These are phyloP conservation scores for Xylaria curta DNA, from an alignment of 495 filamentous ascomycete species.

Conservation along the genomic window DNA sequence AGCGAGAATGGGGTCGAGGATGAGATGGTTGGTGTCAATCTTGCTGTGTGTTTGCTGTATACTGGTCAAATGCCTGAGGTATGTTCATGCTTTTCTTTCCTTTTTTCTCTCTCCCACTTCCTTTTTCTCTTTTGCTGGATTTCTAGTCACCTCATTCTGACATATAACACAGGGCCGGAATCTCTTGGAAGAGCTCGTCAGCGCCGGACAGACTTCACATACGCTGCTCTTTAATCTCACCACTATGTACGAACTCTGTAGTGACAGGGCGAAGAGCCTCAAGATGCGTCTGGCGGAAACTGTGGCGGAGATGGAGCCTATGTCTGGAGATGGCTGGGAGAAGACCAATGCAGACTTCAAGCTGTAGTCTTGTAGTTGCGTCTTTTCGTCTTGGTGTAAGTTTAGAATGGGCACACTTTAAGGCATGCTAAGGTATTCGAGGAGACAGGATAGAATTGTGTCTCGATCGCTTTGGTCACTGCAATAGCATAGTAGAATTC, in stretches of 20 bases:
- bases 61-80: constrained; percentile 77
- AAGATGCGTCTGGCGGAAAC: constrained; percentile 75
- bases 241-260: constrained; percentile 91
- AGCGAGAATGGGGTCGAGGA: constrained; percentile 43
- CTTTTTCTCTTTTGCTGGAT: not conserved
- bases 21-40: constrained; percentile 75
- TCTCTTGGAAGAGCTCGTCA: constrained; percentile 68
- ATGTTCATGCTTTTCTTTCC: constrained; percentile 30
- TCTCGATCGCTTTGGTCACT: not conserved
- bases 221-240: constrained; percentile 86
- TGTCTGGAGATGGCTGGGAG: constrained; percentile 64
- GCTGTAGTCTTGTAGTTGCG: constrained; percentile 56
- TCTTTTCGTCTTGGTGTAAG: not conserved
- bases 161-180: constrained; percentile 56
- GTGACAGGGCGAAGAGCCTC: constrained; percentile 69
- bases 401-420: not conserved
- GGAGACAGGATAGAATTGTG: not conserved
- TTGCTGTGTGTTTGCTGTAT: constrained; percentile 84
- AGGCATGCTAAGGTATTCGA: not conserved
- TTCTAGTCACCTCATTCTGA: constrained; percentile 24
- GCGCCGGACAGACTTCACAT: constrained; percentile 66
- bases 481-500: not conserved
- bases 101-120: not conserved
- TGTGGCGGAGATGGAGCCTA: constrained; percentile 61
- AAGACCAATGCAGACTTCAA: constrained; percentile 79